These are phyloP conservation scores for Coniochaeta prunicola DNA, from an alignment of 2,329 filamentous ascomycete genomes.

Conservation along the genomic window DNA sequence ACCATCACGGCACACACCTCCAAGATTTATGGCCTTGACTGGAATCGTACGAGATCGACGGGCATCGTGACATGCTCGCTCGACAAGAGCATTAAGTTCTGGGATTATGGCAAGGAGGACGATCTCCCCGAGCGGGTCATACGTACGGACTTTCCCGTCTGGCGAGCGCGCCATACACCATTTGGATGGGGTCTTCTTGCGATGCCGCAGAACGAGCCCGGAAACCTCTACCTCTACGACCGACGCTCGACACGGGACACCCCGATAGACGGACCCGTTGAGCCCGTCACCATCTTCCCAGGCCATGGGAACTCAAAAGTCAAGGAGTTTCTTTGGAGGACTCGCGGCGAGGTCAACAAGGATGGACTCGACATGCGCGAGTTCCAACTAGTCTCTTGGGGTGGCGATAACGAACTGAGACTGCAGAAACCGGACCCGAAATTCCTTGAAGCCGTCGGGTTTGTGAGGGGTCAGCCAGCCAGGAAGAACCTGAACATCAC, in stretches of 20 bases:
- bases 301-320: constrained; percentile 62
- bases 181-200: constrained; percentile 81
- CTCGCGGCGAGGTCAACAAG: constrained; percentile 59
- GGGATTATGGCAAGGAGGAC: constrained; percentile 63
- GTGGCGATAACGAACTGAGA: constrained; percentile 74
- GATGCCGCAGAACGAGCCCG: constrained; percentile 87
- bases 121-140: constrained; percentile 70
- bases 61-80: constrained; percentile 82
- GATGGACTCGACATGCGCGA: constrained; percentile 75
- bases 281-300: constrained; percentile 50
- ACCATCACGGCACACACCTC: constrained; percentile 85
- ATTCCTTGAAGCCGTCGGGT: constrained; percentile 62
- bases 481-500: constrained; percentile 64
- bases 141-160: constrained; percentile 76
- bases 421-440: constrained; percentile 65
- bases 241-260: constrained; percentile 41
- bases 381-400: constrained; percentile 91
- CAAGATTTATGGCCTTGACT: constrained; percentile 93
- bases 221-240: constrained; percentile 79
- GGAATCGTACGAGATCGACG: constrained; percentile 71
- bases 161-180: constrained; percentile 84
- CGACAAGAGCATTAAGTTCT: constrained; percentile 88
- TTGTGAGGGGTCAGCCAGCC: constrained; percentile 60
- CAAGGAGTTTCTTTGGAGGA: constrained; percentile 88
- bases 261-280: constrained; percentile 33